phyloP scores from a whole-genome alignment of 2,329 filamentous ascomycete species.

The Sphaerulina vaccinii region DNA sequence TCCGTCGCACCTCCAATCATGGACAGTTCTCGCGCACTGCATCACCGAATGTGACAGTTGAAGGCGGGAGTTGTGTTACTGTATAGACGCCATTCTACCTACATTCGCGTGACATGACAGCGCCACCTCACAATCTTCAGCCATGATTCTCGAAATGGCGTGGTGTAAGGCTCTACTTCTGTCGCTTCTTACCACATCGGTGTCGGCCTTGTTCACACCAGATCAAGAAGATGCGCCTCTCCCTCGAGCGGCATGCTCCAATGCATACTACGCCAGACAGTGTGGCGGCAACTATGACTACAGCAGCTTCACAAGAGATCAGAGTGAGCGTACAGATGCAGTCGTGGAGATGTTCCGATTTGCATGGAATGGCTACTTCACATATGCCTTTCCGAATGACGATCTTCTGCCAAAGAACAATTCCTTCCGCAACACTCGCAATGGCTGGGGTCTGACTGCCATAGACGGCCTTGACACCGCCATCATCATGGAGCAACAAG shows the following conservation, averaged over 20 bases:
- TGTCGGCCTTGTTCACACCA: not conserved
- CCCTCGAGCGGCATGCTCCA: not conserved
- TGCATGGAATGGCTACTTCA: slow-evolving; percentile 62
- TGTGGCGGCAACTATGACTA: slow-evolving; percentile 22
- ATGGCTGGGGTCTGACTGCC: slow-evolving; percentile 81
- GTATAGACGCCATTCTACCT: no score
- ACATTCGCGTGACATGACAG: no score
- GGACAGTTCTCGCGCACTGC: no score
- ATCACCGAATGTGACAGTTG: no score
- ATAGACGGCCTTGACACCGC: slow-evolving; percentile 80
- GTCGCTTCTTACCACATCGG: not conserved
- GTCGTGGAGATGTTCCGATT: slow-evolving; percentile 67
- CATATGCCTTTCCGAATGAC: slow-evolving; percentile 46
- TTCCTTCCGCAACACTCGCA: slow-evolving; percentile 65
- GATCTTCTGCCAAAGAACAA: slow-evolving; percentile 70
- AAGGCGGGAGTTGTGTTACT: no score
- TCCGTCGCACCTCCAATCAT: no score
- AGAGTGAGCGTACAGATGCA: slow-evolving; percentile 50
- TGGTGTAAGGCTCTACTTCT: not conserved
- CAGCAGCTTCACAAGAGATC: slow-evolving; percentile 17
- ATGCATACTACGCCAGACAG: slow-evolving; percentile 11
- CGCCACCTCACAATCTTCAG: not conserved
- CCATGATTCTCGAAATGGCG: not conserved
- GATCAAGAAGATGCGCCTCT: not conserved
- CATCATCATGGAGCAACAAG: slow-evolving; percentile 68